Evolutionary conservation across 139 green algal species (phyloP).

Genomic region (Mychonastes homosphaera): DNA sequence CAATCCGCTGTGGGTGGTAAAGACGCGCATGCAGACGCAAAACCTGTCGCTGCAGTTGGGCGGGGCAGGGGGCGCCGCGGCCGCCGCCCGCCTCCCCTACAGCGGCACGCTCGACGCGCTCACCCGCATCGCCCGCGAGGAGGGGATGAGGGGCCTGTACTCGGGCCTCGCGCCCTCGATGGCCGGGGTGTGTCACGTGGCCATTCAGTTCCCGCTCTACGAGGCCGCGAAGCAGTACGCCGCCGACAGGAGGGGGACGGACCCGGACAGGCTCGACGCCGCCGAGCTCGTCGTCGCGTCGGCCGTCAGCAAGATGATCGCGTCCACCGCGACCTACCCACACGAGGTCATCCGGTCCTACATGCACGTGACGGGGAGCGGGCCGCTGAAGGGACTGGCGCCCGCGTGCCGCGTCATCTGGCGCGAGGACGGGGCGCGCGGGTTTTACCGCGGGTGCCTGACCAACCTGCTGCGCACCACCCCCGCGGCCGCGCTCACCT

Average conservation of each 20-base stretch:
- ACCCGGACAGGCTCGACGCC: constrained; percentile 18
- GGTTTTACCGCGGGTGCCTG: constrained; percentile 55
- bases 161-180: constrained; percentile 80
- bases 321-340: constrained; percentile 90
- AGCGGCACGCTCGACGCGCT: constrained; percentile 65
- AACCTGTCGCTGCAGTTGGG: constrained; percentile 31
- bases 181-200: constrained; percentile 83
- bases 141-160: constrained; percentile 85
- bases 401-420: constrained; percentile 24
- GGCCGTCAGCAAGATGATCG: constrained; percentile 86
- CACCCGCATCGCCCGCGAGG: constrained; percentile 66
- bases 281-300: constrained; percentile 70
- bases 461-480: constrained; percentile 92
- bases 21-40: constrained; percentile 87
- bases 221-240: constrained; percentile 66
- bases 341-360: constrained; percentile 91
- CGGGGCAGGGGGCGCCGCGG: neutral
- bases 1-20: constrained; percentile 95
- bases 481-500: constrained; percentile 91
- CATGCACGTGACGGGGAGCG: constrained; percentile 79
- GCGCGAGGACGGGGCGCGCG: constrained; percentile 46
- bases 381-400: constrained; percentile 51
- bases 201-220: constrained; percentile 95
- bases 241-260: neutral
- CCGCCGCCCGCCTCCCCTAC: constrained; percentile 30